These are phyloP conservation scores for Colletotrichum spinosum DNA, from an alignment of 2,329 filamentous ascomycete species.

Conservation along the genomic window DNA sequence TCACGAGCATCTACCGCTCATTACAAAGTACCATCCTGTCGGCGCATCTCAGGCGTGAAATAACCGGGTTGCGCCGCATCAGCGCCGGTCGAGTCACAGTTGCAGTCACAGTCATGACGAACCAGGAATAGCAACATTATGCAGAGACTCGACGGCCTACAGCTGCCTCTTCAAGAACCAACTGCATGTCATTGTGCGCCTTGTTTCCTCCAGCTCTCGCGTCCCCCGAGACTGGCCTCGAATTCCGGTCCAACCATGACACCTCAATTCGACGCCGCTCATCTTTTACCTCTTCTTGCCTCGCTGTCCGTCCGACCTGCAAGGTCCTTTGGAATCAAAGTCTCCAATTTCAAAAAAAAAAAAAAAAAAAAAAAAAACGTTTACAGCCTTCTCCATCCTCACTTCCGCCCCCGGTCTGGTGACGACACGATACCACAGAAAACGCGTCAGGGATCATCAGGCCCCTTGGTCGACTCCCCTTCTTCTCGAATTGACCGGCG, in stretches of 20 bases:
- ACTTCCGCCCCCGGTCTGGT: conserved; percentile 11
- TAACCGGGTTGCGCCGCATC: conserved; percentile 13
- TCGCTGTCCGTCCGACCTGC: too few species aligned
- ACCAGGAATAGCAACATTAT: conserved; percentile 32
- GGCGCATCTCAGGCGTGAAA: neutral
- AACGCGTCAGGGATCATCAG: conserved; percentile 5
- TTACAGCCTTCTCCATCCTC: conserved; percentile 3
- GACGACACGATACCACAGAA: conserved; percentile 25
- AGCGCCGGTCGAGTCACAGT: too few species aligned
- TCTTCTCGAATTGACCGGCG: conserved; percentile 26
- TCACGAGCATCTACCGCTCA: too few species aligned
- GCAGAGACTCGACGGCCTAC: conserved; percentile 26
- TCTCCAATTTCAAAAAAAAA: neutral
- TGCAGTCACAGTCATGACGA: conserved; percentile 1
- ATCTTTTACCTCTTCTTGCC: too few species aligned
- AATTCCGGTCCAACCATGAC: conserved; percentile 19
- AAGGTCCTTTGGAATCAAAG: too few species aligned
- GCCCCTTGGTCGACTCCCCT: conserved; percentile 13
- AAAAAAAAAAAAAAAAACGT: neutral
- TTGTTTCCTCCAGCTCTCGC: conserved; percentile 24
- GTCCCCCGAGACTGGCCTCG: conserved; percentile 20
- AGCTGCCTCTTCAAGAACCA: conserved; percentile 28
- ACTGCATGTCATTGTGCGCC: conserved; percentile 15
- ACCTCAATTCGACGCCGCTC: neutral
- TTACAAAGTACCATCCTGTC: too few species aligned